These are phyloP conservation scores for Astraeus odoratus DNA, from an alignment of 768 basidiomycete genomes.

Conservation along the genomic window DNA sequence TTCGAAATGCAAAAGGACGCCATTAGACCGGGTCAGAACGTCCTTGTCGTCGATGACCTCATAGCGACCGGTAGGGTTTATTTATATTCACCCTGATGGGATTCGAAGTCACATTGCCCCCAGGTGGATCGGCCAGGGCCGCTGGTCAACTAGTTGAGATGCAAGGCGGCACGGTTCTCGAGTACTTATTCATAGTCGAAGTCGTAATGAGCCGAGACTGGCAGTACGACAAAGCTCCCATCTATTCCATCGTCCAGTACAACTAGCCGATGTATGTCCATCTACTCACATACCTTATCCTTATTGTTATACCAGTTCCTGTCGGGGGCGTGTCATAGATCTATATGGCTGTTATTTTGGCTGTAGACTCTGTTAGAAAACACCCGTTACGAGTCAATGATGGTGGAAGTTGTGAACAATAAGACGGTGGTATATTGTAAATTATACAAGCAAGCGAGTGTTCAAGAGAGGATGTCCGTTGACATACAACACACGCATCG, in stretches of 20 bases:
- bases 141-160: slow-evolving; percentile 84
- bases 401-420: not conserved
- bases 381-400: no score
- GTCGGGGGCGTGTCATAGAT: not conserved
- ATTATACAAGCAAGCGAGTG: slow-evolving; percentile 58
- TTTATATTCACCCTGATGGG: not conserved
- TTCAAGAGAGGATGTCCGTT: slow-evolving; percentile 74
- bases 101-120: slow-evolving; percentile 4
- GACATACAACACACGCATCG: slow-evolving; percentile 57
- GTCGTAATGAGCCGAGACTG: slow-evolving; percentile 70
- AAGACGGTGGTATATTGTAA: not conserved
- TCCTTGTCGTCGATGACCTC: slow-evolving; percentile 88
- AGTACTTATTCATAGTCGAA: slow-evolving; percentile 94
- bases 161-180: slow-evolving; percentile 77
- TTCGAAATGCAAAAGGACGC: slow-evolving; percentile 93
- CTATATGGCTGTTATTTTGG: not conserved
- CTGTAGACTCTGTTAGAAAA: no score
- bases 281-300: slow-evolving; percentile 14
- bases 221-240: slow-evolving; percentile 53
- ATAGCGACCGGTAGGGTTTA: slow-evolving; percentile 80
- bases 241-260: slow-evolving; percentile 81
- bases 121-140: slow-evolving; percentile 90
- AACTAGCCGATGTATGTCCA: slow-evolving; percentile 37
- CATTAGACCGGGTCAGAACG: slow-evolving; percentile 75
- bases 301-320: slow-evolving; percentile 11